Evolutionary conservation across 257 asterid species (phyloP).

Genomic region (Nicotiana obtusifolia): DNA sequence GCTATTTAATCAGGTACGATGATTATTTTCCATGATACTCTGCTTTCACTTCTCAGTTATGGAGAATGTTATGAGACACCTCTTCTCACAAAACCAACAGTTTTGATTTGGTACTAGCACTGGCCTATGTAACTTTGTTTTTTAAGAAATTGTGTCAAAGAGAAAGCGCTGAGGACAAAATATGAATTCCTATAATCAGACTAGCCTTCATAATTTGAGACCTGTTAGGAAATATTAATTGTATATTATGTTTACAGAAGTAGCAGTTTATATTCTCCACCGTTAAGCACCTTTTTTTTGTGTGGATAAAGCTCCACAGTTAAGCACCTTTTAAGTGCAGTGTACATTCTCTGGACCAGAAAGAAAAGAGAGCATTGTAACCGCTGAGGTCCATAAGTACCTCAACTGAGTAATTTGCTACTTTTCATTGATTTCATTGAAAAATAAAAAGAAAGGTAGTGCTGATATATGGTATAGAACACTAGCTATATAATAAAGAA

Average conservation of each 20-base stretch:
- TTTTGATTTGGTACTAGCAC: background rate
- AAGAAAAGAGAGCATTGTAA: background rate
- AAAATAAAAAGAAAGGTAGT: background rate
- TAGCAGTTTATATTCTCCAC: background rate
- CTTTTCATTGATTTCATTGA: background rate
- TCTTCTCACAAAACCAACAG: background rate
- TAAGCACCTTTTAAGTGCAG: background rate
- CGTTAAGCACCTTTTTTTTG: background rate
- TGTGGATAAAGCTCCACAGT: background rate
- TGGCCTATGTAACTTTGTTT: background rate
- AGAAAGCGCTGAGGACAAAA: background rate
- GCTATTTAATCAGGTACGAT: background rate
- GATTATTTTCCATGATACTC: background rate
- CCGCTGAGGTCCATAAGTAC: background rate
- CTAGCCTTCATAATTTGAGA: background rate
- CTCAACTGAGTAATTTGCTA: background rate
- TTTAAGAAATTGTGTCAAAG: background rate
- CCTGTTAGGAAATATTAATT: background rate
- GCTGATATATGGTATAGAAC: background rate
- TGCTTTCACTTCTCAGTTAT: background rate
- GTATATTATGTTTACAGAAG: background rate
- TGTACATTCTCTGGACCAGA: background rate
- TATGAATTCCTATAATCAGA: background rate
- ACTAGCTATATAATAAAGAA: too few relatives aligned
- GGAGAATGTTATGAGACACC: background rate